Evolutionary conservation across 108 stramenopile genomes (phyloP).

Genomic region (Fragilariopsis cylindrus): DNA sequence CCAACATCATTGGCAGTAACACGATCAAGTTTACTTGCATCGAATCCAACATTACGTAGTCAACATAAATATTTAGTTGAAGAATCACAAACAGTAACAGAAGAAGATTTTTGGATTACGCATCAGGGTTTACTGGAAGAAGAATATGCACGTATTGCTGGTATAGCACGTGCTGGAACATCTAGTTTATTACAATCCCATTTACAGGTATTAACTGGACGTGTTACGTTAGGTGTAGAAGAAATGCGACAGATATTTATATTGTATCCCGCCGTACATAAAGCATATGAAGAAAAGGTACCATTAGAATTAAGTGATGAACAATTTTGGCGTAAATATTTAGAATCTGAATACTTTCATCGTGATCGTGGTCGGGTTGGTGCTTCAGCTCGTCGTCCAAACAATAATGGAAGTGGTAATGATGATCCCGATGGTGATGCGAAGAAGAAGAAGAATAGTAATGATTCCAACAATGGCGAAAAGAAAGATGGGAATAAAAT

Average conservation of each 20-base stretch:
- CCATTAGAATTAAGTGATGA: constrained; percentile 87
- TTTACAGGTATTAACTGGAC: constrained; percentile 53
- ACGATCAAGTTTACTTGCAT: constrained; percentile 77
- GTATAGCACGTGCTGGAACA: constrained; percentile 50
- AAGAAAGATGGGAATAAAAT: constrained; percentile 31
- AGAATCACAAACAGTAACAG: constrained; percentile 64
- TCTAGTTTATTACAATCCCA: constrained; percentile 67
- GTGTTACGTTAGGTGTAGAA: constrained; percentile 59
- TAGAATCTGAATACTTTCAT: constrained; percentile 88
- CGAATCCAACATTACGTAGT: constrained; percentile 75
- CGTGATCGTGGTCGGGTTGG: constrained; percentile 84
- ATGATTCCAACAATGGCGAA: constrained; percentile 2
- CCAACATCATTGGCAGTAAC: constrained; percentile 73
- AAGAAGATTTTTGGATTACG: constrained; percentile 88
- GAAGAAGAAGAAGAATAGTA: constrained; percentile 15
- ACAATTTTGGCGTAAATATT: constrained; percentile 88
- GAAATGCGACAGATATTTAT: constrained; percentile 92
- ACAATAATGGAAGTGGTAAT: constrained; percentile 22
- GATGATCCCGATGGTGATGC: constrained; percentile 4
- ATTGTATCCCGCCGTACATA: constrained; percentile 88
- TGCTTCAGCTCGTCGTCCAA: constrained; percentile 32
- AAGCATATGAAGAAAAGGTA: constrained; percentile 91
- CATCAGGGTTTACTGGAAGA: constrained; percentile 69
- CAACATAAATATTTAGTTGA: constrained; percentile 79
- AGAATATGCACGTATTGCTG: constrained; percentile 82